Base-by-base conservation (phyloP, 192 early-diverging fungal genomes). In the Thamnidium elegans region DNA sequence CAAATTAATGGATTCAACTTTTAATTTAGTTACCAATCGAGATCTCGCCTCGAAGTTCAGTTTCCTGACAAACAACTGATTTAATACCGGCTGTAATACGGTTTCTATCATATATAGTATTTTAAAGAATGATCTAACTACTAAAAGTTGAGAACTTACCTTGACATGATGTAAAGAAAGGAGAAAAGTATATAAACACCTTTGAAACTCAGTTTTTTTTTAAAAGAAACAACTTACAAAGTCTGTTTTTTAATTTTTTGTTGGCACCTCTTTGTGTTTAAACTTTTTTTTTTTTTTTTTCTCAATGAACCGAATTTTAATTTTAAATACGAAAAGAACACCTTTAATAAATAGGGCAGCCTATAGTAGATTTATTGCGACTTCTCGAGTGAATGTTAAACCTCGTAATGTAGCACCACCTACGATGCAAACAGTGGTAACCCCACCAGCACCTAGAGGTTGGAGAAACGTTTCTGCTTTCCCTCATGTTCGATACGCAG, bases 21-120 rank as follows among this genome's bases (percentile, higher is more conserved):
- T 21, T 5, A n/a, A 11, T 58, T 15, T n/a, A 17, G 13, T 65
- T 80, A 80, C 81, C 81, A 34, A 83, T 72, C 9, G 63, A 52
- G 21, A 84, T 77, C 39, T 79, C 78, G 26, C 82, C 82, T 54
- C 74, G 51, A n/a, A 84, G 71, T 42, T 81, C 79, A 8, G 75
- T 78, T 52, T 84, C 82, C 59, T 79, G 72, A 58, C 82, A 84
- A 0, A 84, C 79, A 15, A 84, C 50, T 10, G 75, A 72, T 58
- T 58, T 63, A 23, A 44, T 20, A 15, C 68, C 72, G 34, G 62
- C 71, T 55, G 61, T 73, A 17, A 73, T 47, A 26, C 68, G 51
- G 44, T 70, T 70, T 55, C 68, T 70, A 26, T 10, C 1, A 32
- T 36, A 5, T 17, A n/a, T 3, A 51, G 44, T 26, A 26, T 31